These are phyloP conservation scores for Geosmithia putterillii DNA, from an alignment of 2,329 filamentous ascomycete species.

Conservation along the genomic window DNA sequence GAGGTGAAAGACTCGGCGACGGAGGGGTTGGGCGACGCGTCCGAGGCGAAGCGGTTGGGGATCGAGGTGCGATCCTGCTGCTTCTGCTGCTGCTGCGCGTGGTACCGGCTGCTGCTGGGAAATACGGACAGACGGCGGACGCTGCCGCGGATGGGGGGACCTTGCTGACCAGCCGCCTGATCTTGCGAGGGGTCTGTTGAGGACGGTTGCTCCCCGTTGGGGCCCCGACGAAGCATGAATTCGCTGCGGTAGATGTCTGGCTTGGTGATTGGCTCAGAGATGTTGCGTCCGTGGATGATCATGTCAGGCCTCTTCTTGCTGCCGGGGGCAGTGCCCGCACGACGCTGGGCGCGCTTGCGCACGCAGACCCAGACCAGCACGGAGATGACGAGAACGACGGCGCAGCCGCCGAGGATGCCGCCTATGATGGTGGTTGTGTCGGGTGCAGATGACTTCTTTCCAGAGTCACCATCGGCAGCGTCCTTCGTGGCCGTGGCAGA, in stretches of 20 bases:
- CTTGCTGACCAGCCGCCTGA: too few relatives aligned
- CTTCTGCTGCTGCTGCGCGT: background rate
- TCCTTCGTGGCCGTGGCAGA: constrained; percentile 4
- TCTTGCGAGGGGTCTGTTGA: too few relatives aligned
- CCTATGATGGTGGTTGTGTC: constrained; percentile 28
- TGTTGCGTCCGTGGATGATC: constrained; percentile 18
- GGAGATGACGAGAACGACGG: constrained; percentile 25
- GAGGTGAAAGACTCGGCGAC: constrained; percentile 11
- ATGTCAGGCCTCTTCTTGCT: background rate
- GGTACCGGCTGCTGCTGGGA: background rate
- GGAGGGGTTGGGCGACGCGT: constrained; percentile 16
- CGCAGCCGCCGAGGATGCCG: constrained; percentile 32
- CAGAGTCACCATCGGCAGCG: constrained; percentile 4
- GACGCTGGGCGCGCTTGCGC: constrained; percentile 11
- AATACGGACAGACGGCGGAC: constrained; percentile 4
- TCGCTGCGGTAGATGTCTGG: constrained; percentile 33
- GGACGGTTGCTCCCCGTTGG: too few relatives aligned
- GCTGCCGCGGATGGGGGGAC: background rate
- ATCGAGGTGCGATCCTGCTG: constrained; percentile 15
- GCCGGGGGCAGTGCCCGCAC: background rate
- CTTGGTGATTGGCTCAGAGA: constrained; percentile 43
- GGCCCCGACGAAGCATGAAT: constrained; percentile 30
- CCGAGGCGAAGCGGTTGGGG: constrained; percentile 17
- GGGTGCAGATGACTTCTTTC: constrained; percentile 17
- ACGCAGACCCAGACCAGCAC: constrained; percentile 27